A percentile compares a stretch with the other conserved stretches of the same genome.
phyloP scores from a whole-genome alignment of 441 rosid genomes.

The Jatropha multifida region DNA sequence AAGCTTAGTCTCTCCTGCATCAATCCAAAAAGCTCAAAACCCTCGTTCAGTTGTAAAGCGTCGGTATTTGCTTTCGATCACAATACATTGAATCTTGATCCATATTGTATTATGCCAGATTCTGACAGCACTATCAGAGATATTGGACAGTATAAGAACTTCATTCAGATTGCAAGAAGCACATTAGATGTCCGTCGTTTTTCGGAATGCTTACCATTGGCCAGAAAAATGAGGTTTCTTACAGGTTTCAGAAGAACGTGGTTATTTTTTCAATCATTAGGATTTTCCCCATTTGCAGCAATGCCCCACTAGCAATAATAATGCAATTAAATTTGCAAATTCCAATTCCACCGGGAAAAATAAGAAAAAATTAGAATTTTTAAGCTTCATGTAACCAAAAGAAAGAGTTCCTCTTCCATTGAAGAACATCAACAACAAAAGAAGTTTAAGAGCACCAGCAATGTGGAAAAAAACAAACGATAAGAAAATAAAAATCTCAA shows the following conservation, averaged over 20 bases:
- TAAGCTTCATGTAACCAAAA: background rate
- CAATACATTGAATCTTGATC: conserved; percentile 56
- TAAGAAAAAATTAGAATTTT: too few species aligned
- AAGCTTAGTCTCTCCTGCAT: conserved; percentile 64
- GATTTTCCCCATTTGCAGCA: background rate
- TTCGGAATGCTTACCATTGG: conserved; percentile 37
- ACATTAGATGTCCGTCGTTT: conserved; percentile 50
- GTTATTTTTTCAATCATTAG: background rate
- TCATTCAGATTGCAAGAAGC: conserved; percentile 62
- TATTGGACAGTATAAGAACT: conserved; percentile 77
- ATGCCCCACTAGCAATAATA: background rate
- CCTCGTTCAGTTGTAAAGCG: conserved; percentile 48
- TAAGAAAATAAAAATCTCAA: background rate
- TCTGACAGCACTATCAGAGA: conserved; percentile 53
- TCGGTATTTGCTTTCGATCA: conserved; percentile 35
- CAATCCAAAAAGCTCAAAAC: conserved; percentile 45
- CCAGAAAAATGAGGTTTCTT: conserved; percentile 63
- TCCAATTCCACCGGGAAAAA: background rate
- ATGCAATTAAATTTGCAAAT: background rate
- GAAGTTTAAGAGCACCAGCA: background rate
- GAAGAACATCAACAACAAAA: background rate
- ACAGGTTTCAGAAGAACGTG: background rate
- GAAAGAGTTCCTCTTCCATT: background rate
- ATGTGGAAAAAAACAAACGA: background rate
- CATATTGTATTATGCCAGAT: conserved; percentile 62